Evolutionary conservation across 768 basidiomycete species (phyloP).

Genomic region (Boletus tomentosulus): DNA sequence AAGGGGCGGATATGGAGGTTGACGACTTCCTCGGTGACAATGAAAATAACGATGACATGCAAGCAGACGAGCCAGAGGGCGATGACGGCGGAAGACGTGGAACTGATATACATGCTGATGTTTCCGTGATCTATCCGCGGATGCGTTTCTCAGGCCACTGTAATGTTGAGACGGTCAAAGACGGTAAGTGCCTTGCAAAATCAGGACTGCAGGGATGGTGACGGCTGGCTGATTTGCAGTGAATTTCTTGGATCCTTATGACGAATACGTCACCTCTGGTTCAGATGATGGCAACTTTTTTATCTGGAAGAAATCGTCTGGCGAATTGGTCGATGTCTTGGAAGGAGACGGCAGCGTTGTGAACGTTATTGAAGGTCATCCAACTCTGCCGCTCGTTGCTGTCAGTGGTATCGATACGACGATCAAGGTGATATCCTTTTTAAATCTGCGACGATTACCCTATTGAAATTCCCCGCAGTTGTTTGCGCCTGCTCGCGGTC

Average conservation of each 20-base stretch:
- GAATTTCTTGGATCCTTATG: conserved; percentile 75
- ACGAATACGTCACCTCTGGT: conserved; percentile 78
- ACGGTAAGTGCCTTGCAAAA: conserved; percentile 48
- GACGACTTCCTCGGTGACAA: conserved; percentile 28
- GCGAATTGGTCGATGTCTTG: conserved; percentile 65
- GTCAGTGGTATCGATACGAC: conserved; percentile 85
- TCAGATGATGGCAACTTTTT: conserved; percentile 89
- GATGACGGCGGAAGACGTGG: conserved; percentile 30
- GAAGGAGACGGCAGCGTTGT: conserved; percentile 82
- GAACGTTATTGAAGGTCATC: conserved; percentile 82
- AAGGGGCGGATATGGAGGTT: conserved; percentile 27
- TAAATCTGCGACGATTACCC: not conserved
- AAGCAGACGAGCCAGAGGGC: conserved; percentile 28
- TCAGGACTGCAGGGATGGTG: not conserved
- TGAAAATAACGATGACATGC: conserved; percentile 24
- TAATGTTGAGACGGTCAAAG: conserved; percentile 83
- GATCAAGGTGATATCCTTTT: conserved; percentile 56
- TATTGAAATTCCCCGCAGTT: conserved; percentile 39
- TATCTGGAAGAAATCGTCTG: conserved; percentile 73
- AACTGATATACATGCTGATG: conserved; percentile 27
- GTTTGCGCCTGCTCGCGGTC: conserved; percentile 53
- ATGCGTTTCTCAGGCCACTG: conserved; percentile 62
- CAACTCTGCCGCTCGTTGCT: conserved; percentile 75
- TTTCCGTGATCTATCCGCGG: conserved; percentile 61
- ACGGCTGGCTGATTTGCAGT: conserved; percentile 40